Evolutionary conservation across 257 asterid genomes (phyloP).

Genomic region (Leonotis leonurus): DNA sequence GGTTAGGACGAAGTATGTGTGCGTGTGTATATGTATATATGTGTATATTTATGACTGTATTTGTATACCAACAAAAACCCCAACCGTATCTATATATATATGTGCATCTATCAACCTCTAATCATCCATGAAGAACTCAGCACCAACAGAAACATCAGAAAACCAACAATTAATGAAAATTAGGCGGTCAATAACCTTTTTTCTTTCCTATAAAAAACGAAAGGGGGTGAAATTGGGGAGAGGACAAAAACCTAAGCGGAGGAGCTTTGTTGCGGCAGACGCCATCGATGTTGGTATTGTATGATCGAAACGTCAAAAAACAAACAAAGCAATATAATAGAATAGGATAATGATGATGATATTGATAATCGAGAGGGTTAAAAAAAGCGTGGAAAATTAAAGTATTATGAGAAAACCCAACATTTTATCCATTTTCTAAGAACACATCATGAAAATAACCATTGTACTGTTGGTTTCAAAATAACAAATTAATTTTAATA

Average conservation of each 20-base stretch:
- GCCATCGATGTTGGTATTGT: conserved; percentile 3
- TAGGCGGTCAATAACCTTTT: too few species aligned
- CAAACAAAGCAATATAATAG: not conserved
- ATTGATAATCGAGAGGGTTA: not conserved
- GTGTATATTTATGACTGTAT: not conserved
- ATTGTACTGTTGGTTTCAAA: too few species aligned
- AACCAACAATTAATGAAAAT: too few species aligned
- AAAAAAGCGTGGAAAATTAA: too few species aligned
- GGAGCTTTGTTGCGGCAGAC: conserved; percentile 4
- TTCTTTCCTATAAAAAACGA: not conserved
- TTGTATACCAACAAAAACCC: not conserved
- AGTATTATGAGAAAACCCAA: too few species aligned
- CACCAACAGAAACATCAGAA: not conserved
- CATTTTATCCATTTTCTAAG: too few species aligned
- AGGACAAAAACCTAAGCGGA: conserved; percentile 13
- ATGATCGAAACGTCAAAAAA: not conserved
- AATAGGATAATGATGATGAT: too few species aligned
- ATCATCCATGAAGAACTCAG: not conserved
- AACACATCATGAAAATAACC: too few species aligned
- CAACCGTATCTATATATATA: not conserved
- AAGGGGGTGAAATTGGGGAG: conserved; percentile 7
- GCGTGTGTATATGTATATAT: not conserved
- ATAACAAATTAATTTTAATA: too few species aligned
- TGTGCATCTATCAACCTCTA: not conserved
- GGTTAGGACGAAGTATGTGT: not conserved